Conservation (phyloP, 345 rosid species). For the Populus ilicifolia region DNA sequence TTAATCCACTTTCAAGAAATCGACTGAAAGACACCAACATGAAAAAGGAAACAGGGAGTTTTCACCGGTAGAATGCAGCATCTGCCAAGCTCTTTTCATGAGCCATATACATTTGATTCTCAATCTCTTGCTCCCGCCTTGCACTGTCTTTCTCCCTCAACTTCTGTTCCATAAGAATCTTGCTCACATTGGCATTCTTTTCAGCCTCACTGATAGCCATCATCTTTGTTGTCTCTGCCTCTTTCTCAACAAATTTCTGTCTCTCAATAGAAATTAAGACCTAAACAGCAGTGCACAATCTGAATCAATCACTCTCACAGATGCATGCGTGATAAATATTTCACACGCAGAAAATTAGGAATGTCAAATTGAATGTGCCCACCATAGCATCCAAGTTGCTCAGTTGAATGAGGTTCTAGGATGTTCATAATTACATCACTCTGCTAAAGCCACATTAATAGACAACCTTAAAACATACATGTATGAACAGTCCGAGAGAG, state of each 20-base stretch:
- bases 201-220: slow-evolving; percentile 94
- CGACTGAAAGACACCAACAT: not conserved
- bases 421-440: not conserved
- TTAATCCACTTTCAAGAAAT: not conserved
- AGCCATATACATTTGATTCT: slow-evolving; percentile 70
- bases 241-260: slow-evolving; percentile 86
- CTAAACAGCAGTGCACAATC: slow-evolving; percentile 30
- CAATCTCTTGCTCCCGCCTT: slow-evolving; percentile 73
- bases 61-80: slow-evolving; percentile 81
- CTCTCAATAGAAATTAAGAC: slow-evolving; percentile 78
- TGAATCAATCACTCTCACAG: not conserved
- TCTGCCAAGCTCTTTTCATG: slow-evolving; percentile 79
- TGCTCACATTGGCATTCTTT: slow-evolving; percentile 77
- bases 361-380: not conserved
- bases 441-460: not conserved
- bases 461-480: not conserved
- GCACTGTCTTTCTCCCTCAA: slow-evolving; percentile 82
- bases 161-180: slow-evolving; percentile 79
- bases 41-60: not conserved
- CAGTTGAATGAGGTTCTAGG: not conserved
- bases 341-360: not conserved
- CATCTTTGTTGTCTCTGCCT: slow-evolving; percentile 78
- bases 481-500: not conserved
- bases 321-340: not conserved
- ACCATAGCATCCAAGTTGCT: not conserved